These are phyloP conservation scores for Penicillium palitans DNA, from an alignment of 2,329 filamentous ascomycete species.

Conservation along the genomic window DNA sequence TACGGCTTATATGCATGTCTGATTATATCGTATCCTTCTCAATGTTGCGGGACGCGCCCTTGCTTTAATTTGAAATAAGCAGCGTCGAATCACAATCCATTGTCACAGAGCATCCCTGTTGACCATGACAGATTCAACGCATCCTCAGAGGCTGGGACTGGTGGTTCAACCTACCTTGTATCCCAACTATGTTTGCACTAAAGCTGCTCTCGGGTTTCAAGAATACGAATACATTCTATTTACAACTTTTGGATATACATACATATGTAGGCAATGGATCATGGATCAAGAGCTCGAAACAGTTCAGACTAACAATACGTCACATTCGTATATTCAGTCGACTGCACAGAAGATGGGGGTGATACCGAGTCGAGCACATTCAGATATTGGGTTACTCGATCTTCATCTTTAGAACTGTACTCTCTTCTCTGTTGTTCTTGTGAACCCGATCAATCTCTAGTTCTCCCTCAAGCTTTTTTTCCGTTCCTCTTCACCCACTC, in stretches of 20 bases:
- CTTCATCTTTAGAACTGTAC: neutral
- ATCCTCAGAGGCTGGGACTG: neutral
- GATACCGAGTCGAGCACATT: no score
- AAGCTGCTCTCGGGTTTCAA: neutral
- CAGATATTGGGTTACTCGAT: neutral
- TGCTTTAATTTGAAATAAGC: neutral
- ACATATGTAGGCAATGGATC: neutral
- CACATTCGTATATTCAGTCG: neutral
- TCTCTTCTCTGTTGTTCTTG: neutral
- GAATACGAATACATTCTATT: neutral
- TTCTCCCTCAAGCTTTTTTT: no score
- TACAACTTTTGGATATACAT: neutral
- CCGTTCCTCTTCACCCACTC: neutral
- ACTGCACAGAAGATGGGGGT: neutral
- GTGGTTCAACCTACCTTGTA: neutral
- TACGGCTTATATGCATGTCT: conserved; percentile 2
- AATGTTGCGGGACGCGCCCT: neutral
- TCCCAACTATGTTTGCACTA: neutral
- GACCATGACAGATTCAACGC: neutral
- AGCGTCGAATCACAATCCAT: neutral
- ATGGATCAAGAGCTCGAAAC: neutral
- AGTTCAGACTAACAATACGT: neutral
- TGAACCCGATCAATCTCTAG: neutral
- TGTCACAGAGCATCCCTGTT: neutral
- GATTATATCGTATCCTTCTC: neutral